Percentiles rank a stretch among this genome's conserved stretches.
Conservation (phyloP, 495 filamentous ascomycete genomes). For the Penicillium subrubescens region DNA sequence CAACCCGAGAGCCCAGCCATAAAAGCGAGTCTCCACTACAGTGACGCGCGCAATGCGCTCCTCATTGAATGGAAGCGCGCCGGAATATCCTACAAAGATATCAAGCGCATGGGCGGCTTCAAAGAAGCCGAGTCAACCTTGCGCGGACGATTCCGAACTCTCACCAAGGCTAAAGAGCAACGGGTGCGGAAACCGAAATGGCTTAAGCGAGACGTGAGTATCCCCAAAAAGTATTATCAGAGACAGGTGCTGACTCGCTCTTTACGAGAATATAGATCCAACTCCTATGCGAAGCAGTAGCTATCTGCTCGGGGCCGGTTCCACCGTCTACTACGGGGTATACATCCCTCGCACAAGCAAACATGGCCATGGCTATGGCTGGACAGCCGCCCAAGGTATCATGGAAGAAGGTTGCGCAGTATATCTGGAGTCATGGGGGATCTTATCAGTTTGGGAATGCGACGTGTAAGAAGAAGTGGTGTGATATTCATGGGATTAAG, state of each 20-base stretch:
- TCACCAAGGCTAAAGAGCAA: constrained; percentile 76
- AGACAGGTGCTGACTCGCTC: background rate
- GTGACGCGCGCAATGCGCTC: constrained; percentile 58
- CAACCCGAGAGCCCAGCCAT: background rate
- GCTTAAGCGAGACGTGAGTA: constrained; percentile 74
- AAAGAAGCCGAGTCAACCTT: constrained; percentile 85
- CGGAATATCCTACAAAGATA: constrained; percentile 81
- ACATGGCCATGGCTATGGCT: background rate
- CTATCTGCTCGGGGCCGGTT: constrained; percentile 33
- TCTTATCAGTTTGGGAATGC: constrained; percentile 84
- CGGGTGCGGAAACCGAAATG: constrained; percentile 80
- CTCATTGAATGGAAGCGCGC: constrained; percentile 62
- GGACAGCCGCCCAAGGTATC: constrained; percentile 56
- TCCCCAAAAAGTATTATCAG: background rate
- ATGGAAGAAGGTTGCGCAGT: constrained; percentile 81
- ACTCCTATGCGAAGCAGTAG: constrained; percentile 41
- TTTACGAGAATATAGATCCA: constrained; percentile 25
- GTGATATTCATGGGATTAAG: constrained; percentile 35
- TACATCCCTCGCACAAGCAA: background rate
- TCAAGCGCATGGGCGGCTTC: constrained; percentile 65
- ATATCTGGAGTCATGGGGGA: constrained; percentile 70
- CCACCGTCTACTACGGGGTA: background rate
- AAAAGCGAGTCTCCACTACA: constrained; percentile 15
- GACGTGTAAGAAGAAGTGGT: constrained; percentile 84
- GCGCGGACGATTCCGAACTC: constrained; percentile 73